Conservation (phyloP, 2,329 filamentous ascomycete species). For the Lachnum nothofagi region DNA sequence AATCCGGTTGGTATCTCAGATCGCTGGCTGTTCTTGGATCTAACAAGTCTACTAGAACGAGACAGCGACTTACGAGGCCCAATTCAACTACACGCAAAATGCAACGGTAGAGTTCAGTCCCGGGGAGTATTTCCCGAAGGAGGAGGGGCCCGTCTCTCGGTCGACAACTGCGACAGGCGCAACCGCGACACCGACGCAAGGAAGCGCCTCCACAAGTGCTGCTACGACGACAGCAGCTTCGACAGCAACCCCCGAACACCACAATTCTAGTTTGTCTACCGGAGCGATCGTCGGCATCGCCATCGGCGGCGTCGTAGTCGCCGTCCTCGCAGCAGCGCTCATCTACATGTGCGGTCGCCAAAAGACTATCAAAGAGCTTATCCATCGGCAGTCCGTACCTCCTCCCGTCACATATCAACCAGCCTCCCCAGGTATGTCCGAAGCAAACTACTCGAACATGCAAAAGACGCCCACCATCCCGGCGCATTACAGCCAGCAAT, state of each 20-base stretch:
- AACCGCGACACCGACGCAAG: neutral
- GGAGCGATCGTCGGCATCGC: slow-evolving; percentile 58
- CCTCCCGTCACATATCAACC: slow-evolving; percentile 19
- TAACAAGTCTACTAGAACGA: slow-evolving; percentile 34
- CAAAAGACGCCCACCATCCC: slow-evolving; percentile 10
- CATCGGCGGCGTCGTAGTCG: slow-evolving; percentile 41
- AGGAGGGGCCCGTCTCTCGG: slow-evolving; percentile 31
- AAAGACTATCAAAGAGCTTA: slow-evolving; percentile 15
- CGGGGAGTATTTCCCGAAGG: slow-evolving; percentile 50
- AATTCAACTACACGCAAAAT: slow-evolving; percentile 43
- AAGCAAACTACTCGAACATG: slow-evolving; percentile 24
- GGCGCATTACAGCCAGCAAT: slow-evolving; percentile 1
- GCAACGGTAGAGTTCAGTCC: slow-evolving; percentile 51
- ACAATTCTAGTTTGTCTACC: slow-evolving; percentile 21
- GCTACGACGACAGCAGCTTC: neutral
- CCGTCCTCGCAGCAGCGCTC: slow-evolving; percentile 42
- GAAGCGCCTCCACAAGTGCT: neutral
- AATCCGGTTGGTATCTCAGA: slow-evolving; percentile 51
- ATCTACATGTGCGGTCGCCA: slow-evolving; percentile 42
- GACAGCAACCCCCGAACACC: neutral
- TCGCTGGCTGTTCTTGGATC: neutral
- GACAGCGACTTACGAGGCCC: slow-evolving; percentile 44
- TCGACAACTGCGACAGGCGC: slow-evolving; percentile 8
- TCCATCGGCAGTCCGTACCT: slow-evolving; percentile 5
- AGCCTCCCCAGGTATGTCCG: slow-evolving; percentile 13